These are phyloP conservation scores for Sedum album DNA, from an alignment of 164 flowering plant genomes.

Conservation along the genomic window DNA sequence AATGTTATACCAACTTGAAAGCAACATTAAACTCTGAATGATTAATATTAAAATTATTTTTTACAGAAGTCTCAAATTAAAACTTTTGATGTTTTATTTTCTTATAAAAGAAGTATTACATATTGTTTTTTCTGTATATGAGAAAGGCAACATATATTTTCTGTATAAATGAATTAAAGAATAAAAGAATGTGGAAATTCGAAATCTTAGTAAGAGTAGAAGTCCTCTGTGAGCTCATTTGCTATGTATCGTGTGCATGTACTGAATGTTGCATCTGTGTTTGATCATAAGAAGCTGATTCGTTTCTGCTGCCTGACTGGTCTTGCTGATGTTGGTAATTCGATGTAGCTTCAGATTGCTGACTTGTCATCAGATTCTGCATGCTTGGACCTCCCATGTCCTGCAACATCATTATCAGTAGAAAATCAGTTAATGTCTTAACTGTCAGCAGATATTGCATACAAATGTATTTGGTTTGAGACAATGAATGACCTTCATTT, in stretches of 20 bases:
- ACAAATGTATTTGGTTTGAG: not conserved
- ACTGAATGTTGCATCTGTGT: not conserved
- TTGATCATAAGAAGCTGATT: slow-evolving; percentile 1
- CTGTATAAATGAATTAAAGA: too few relatives aligned
- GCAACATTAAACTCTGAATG: too few relatives aligned
- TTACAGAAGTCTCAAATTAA: too few relatives aligned
- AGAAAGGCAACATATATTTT: too few relatives aligned
- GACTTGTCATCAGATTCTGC: slow-evolving; percentile 2
- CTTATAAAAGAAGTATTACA: too few relatives aligned
- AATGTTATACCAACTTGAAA: too few relatives aligned
- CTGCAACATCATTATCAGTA: not conserved
- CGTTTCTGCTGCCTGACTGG: slow-evolving; percentile 1
- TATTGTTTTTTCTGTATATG: too few relatives aligned
- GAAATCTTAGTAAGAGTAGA: not conserved
- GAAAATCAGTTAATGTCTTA: not conserved
- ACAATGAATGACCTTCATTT: slow-evolving; percentile 9
- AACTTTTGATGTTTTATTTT: too few relatives aligned
- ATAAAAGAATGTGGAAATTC: not conserved
- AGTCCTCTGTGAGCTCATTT: not conserved
- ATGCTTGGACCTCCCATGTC: slow-evolving; percentile 1
- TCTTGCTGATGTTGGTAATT: slow-evolving; percentile 8
- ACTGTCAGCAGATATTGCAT: not conserved
- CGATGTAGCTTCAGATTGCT: slow-evolving; percentile 7
- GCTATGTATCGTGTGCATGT: not conserved
- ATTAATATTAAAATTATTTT: too few relatives aligned